Evolutionary conservation across 2,329 filamentous ascomycete species (phyloP), one percentile per base, ranked within the genome.

Genomic region (Rosellinia necatrix): DNA sequence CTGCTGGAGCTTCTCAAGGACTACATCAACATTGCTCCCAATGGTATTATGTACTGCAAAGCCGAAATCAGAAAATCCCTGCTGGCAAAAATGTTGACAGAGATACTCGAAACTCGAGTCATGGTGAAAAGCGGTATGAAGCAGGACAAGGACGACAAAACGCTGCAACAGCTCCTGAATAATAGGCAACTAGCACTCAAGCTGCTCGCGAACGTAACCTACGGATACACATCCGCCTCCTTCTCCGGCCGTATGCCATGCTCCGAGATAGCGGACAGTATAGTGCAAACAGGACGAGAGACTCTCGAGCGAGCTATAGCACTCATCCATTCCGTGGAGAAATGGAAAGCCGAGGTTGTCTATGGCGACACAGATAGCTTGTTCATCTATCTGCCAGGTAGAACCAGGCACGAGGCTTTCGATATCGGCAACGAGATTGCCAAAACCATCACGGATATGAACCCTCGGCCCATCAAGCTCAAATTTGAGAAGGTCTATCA

Each of bases 71-170:
- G 94, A 27, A 96, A 92, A 72, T 96, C 92, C 0, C 79, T 99
- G 4, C 78, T 99, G 3, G 93, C 93, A 3, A 97, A 96, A 75
- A 99, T 99, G 94, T 78, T 99, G 59, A 88, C 89, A 2, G 94
- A 99, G 74, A 96, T 99, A 21, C 80, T 99, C 10, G 93, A 97
- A 73, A 97, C 94, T 5, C 84, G 94, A 59, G 88, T 97, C 30
- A 99, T 99, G 94, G 90, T 99, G 56, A 99, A 99, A 74, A 90
- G 86, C 64, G 92, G 93, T 10, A 97, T 99, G 93, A 96, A 96
- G 71, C 80, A 86, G 57, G 91, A 96, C 73, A 94, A 92, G 70
- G 87, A 93, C 53, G 92, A 97, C 75, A 92, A 86, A 70, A 83
- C 84, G 0, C 75, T 97, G 13, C 93, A 97, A 67, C 87, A 89